Evolutionary conservation across 768 basidiomycete species (phyloP), one percentile per base, ranked within the genome.

Genomic region (Agrocybe pediades): DNA sequence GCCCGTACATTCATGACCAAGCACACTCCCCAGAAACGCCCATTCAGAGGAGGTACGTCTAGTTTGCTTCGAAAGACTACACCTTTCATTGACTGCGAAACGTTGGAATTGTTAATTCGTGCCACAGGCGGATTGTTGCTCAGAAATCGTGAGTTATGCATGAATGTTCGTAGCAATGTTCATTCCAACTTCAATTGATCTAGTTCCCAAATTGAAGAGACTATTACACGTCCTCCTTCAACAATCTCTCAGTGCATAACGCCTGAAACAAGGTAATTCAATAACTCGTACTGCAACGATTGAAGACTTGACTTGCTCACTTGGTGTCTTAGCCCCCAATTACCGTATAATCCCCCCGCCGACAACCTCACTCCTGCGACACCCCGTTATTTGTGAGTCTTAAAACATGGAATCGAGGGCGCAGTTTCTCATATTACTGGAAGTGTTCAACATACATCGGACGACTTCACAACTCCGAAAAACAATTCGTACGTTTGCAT

Each of bases 211-310:
- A 25, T 50, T 26, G 55, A 58, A 50, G 58, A 56, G 23, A 58
- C 49, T 40, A 24, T 56, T 17, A 45, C 46, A 21, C 62, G 53
- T 33, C 44, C 55, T 29, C 56, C 57, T 33, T 57, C 55, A 24
- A 54, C 59, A 9, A 67, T 67, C 30, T 73, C 71, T 41, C 76
- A 76, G 61, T 73, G 68, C 49, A 61, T 73, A 49, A 81, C 79
- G 3, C 79, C 79, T 39, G 76, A 78, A 57, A 76, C 78, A 39
- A 81, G 78, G 79, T 75, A 57, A 51, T n/a, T 30, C 33, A 21
- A 4, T 25, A 5, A 17, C 41, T 58, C 25, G 21, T n/a, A n/a
- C 51, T 23, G 16, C 41, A 20, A 9, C 6, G 6, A 24, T 29
- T 36, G 41, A 50, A 13, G 23, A 42, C 43, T 24, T 23, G 2